Percentiles rank a stretch among this genome's conserved stretches.
These are phyloP conservation scores for Serendipita indica DNA, from an alignment of 768 basidiomycete genomes.

Conservation along the genomic window DNA sequence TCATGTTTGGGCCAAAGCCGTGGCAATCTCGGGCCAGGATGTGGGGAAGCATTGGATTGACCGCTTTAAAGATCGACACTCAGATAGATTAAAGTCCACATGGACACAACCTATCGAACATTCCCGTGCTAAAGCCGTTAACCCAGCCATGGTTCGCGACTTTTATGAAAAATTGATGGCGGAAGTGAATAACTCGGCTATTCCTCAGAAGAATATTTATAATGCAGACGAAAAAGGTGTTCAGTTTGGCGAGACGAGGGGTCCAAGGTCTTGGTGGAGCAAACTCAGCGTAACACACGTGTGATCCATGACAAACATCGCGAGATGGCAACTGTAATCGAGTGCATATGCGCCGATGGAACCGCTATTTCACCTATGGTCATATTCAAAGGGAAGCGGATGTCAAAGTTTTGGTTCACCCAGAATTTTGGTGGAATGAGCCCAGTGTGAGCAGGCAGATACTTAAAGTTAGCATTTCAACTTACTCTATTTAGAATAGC, in stretches of 20 bases:
- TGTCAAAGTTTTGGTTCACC: constrained; percentile 1
- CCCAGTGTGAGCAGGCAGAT: neutral
- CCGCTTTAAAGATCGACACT: constrained; percentile 18
- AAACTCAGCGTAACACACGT: neutral
- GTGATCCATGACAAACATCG: neutral
- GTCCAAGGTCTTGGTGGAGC: neutral
- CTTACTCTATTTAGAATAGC: constrained; percentile 19
- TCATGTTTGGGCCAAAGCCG: constrained; percentile 13
- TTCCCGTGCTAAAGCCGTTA: neutral
- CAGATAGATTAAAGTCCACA: constrained; percentile 9
- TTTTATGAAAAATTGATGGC: neutral
- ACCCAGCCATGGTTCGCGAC: neutral
- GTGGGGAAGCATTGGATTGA: constrained; percentile 15
- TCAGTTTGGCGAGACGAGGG: neutral
- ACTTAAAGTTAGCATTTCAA: neutral
- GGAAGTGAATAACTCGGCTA: neutral
- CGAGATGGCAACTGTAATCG: constrained; percentile 26
- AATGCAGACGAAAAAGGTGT: neutral
- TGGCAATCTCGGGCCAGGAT: constrained; percentile 2
- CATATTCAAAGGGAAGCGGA: constrained; percentile 20
- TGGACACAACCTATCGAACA: neutral
- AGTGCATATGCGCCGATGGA: constrained; percentile 31
- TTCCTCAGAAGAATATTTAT: neutral
- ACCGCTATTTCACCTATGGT: constrained; percentile 24
- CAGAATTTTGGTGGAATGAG: neutral